These are phyloP conservation scores for Fusarium algeriense DNA, from an alignment of 2,329 filamentous ascomycete species.

Conservation along the genomic window DNA sequence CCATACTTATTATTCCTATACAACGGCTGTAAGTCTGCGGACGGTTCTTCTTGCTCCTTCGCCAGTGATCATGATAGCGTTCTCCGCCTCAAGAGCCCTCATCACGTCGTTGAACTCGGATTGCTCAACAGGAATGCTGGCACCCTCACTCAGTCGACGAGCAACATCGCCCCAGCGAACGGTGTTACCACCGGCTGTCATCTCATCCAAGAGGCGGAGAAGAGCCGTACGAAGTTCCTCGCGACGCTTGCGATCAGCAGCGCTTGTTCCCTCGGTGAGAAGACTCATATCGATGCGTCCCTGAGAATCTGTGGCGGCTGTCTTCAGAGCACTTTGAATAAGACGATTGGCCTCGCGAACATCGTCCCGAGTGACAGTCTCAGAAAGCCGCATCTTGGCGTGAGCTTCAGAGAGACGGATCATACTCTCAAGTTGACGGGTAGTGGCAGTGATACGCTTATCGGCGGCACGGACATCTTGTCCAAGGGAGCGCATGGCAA, in stretches of 20 bases:
- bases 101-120: constrained; percentile 87
- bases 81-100: constrained; percentile 85
- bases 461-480: constrained; percentile 88
- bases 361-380: constrained; percentile 81
- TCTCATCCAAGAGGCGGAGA: constrained; percentile 81
- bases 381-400: constrained; percentile 93
- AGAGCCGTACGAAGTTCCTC: constrained; percentile 87
- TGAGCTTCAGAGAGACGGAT: constrained; percentile 96
- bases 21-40: constrained; percentile 72
- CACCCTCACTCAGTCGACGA: constrained; percentile 77
- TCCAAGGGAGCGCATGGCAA: constrained; percentile 94
- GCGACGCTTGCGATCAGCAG: constrained; percentile 84
- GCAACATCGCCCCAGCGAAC: constrained; percentile 85
- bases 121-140: constrained; percentile 77
- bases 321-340: constrained; percentile 94
- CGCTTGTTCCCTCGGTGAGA: constrained; percentile 92
- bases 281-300: constrained; percentile 97
- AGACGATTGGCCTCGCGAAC: constrained; percentile 92
- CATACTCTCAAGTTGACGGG: constrained; percentile 97
- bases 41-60: constrained; percentile 88
- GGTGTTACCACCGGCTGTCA: constrained; percentile 74
- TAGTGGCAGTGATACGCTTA: constrained; percentile 97
- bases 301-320: constrained; percentile 92
- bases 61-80: constrained; percentile 81
- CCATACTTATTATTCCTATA: constrained; percentile 15